Conservation (phyloP, 768 basidiomycete species). For the Tricholoma saponaceum region DNA sequence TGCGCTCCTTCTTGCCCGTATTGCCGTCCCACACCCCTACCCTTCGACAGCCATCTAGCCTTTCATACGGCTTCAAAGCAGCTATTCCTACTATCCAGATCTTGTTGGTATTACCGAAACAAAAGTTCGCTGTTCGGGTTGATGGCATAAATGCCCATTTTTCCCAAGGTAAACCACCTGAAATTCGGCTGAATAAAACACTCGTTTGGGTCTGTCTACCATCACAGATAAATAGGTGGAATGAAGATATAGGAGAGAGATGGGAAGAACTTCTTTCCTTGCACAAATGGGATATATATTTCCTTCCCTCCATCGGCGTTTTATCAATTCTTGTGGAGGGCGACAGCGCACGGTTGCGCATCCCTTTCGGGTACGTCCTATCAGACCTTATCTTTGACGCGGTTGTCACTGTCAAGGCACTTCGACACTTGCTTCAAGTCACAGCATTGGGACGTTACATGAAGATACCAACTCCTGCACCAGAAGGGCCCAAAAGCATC, state of each 20-base stretch:
- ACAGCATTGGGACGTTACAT: conserved; percentile 48
- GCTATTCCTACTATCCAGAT: conserved; percentile 45
- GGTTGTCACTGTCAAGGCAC: conserved; percentile 63
- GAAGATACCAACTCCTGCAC: conserved; percentile 55
- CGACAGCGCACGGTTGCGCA: conserved; percentile 67
- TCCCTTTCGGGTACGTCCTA: conserved; percentile 76
- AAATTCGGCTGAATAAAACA: conserved; percentile 37
- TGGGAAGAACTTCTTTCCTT: conserved; percentile 79
- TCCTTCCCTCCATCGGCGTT: conserved; percentile 28
- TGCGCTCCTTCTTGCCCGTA: conserved; percentile 34
- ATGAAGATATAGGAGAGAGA: conserved; percentile 30
- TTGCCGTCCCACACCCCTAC: conserved; percentile 12
- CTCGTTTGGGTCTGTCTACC: conserved; percentile 58
- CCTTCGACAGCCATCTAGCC: conserved; percentile 1
- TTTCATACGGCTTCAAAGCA: conserved; percentile 26
- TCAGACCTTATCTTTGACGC: conserved; percentile 73
- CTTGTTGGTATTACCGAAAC: conserved; percentile 41
- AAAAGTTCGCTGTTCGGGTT: conserved; percentile 41
- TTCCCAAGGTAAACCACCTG: conserved; percentile 22
- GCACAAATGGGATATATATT: conserved; percentile 43
- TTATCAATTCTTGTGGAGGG: conserved; percentile 46
- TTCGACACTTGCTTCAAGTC: conserved; percentile 64
- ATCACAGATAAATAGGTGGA: conserved; percentile 28
- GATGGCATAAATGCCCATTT: conserved; percentile 31
- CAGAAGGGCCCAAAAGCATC: conserved; percentile 69